Evolutionary conservation across 1,139 yeast genomes (phyloP), one percentile per base, ranked within the genome.

Genomic region (Candida sojae): DNA sequence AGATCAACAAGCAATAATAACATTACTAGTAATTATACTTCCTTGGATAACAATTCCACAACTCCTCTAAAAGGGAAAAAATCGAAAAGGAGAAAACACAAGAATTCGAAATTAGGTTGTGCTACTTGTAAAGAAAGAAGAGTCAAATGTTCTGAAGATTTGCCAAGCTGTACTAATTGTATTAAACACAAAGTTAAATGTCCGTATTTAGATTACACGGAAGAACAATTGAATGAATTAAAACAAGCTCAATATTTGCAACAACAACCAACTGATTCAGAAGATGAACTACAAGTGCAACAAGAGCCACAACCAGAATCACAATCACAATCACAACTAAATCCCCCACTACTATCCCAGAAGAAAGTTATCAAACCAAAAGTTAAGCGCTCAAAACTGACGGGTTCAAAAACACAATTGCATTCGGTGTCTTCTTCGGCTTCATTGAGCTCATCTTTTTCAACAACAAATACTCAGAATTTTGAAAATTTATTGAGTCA

Each of bases 101-200:
- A 66, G 45, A 68, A 68, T 47, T 62, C 68, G 17, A 67, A 66
- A 44, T 56, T 59, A 45, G 80, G 80, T 0, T 75, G 80, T 52
- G 73, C 77, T 31, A 74, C 71, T 46, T 75, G 80, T 60, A 75
- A 75, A 56, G 67, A 67, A 43, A 63, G 80, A 50, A 52, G 79
- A 45, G 77, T 75, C 48, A 74, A 74, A 54, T 75, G 80, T 53
- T 59, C 68, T 5, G 79, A 75, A 50, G 73, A 73, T 48, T 59
- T 73, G 35, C 80, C 80, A 1, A 62, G 66, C 35, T 75, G 80
- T 52, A 43, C 58, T 44, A 74, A 74, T 54, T 75, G 80, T 59
- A 57, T 72, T 40, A 73, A 73, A 48, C 78, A 73, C 53, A 70
- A 71, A 44, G 71, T 66, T 5, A 62, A 63, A 47, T 75, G 79